Evolutionary conservation across 176 grass and related monocot genomes (phyloP), one percentile per base, ranked within the genome.

Genomic region (Echinochloa phyllopogon): DNA sequence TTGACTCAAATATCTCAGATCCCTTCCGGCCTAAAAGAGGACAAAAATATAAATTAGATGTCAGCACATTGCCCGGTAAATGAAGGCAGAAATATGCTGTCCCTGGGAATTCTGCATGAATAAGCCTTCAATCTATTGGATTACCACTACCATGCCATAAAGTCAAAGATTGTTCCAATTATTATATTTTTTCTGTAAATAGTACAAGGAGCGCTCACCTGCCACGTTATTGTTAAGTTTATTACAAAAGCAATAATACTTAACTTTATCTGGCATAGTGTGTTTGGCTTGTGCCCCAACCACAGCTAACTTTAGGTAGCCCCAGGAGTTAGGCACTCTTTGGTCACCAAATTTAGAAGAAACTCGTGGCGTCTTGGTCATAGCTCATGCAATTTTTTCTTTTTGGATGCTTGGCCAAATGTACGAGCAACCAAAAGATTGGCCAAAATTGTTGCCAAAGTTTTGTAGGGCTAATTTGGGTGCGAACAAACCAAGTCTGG

Each of bases 1-100:
- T 82, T 94, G 83, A 85, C 96, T 98, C 71, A 98, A 77, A 86
- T 87, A 98, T 73, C 77, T 94, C 49, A 98, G 89, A 86, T 98
- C 96, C 65, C 96, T 95, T 83, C 96, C 96, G 58, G 93, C 93
- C 96, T 98, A 84, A 87, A 83, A 29, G 58, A 84, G 25, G 55
- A 52, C 17, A 44, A 65, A 84, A 33, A 55, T 49, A 76, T 57
- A 60, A 87, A 87, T 4, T 0, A 44, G 27, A 72, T 79, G 43
- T 74, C 41, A 63, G 61, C 65, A 41, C 6, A 74, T 74, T 49
- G 23, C 58, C 47, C 27, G 37, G 21, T 5, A 72, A 65, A 77
- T 60, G 58, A 16, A 44, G 27, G 23, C 49, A 72, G 39, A 13
- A 42, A 84, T 25, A 29, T 25, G 20, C 15, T 58, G 25, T 56